These are phyloP conservation scores for Acacia pycnantha DNA, from an alignment of 331 rosid species.

Conservation along the genomic window DNA sequence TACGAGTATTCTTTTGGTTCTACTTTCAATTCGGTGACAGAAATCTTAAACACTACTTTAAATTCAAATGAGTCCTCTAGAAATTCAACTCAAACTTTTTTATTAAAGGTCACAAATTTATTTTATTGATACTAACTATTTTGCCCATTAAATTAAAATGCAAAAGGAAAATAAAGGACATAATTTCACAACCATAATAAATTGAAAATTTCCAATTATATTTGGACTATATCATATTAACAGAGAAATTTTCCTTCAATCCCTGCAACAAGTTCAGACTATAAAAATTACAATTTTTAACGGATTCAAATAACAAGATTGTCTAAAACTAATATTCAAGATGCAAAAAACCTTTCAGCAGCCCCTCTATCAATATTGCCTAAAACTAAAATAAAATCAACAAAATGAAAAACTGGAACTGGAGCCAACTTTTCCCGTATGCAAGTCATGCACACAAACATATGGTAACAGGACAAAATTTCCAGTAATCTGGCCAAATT, in stretches of 20 bases:
- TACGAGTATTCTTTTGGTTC: too few relatives aligned
- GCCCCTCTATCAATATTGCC: not conserved
- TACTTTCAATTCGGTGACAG: too few relatives aligned
- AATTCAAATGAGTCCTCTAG: too few relatives aligned
- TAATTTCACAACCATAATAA: not conserved
- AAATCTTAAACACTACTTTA: too few relatives aligned
- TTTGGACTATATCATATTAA: not conserved
- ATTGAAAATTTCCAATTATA: not conserved
- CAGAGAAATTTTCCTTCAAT: not conserved
- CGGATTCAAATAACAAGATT: not conserved
- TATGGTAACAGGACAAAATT: not conserved
- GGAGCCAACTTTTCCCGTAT: not conserved
- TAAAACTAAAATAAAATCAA: not conserved
- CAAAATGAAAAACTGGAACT: not conserved
- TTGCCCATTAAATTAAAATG: not conserved
- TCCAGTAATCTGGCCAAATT: conserved; percentile 12
- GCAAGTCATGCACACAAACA: conserved; percentile 18
- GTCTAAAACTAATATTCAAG: not conserved
- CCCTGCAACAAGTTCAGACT: not conserved
- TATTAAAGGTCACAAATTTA: too few relatives aligned
- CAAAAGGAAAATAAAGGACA: not conserved
- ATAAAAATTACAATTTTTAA: not conserved
- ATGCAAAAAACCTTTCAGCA: not conserved
- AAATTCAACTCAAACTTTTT: too few relatives aligned
- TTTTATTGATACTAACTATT: not conserved